Evolutionary conservation across 2,329 filamentous ascomycete genomes (phyloP).

Genomic region (Ophiostoma sp.): DNA sequence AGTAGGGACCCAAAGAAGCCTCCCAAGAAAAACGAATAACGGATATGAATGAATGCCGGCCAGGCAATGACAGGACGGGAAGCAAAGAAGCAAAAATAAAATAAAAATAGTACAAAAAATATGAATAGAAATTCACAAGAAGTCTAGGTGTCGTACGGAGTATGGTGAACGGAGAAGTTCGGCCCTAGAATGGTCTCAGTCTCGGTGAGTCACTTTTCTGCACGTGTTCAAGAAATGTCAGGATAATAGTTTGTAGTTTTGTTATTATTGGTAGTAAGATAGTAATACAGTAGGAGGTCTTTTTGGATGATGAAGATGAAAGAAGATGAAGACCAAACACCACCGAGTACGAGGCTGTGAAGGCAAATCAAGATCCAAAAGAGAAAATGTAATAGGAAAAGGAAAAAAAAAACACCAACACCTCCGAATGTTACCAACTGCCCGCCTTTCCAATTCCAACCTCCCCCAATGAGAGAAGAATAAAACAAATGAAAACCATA

Average conservation of each 20-base stretch:
- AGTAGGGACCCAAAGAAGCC: not conserved
- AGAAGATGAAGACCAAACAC: not conserved
- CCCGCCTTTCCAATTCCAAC: not conserved
- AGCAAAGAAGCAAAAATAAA: not conserved
- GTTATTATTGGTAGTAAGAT: not conserved
- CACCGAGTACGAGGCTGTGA: not conserved
- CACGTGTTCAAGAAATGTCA: not conserved
- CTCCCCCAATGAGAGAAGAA: not conserved
- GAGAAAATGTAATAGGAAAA: not conserved
- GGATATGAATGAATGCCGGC: not conserved
- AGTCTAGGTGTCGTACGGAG: too few species aligned
- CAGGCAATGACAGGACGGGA: not conserved
- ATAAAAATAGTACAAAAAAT: too few species aligned
- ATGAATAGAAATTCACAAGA: too few species aligned
- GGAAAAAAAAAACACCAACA: not conserved
- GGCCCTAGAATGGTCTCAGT: too few species aligned
- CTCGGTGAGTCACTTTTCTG: not conserved
- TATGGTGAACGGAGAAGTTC: too few species aligned
- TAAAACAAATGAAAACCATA: conserved; percentile 2
- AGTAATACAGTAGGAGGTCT: not conserved
- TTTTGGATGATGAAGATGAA: not conserved
- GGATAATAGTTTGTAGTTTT: not conserved
- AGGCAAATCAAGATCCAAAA: not conserved
- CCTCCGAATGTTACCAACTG: not conserved
- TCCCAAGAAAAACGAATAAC: not conserved